These are phyloP conservation scores for Bolboschoenoplectus hybrid DNA, from an alignment of 202 grass and related monocot species.

Conservation along the genomic window DNA sequence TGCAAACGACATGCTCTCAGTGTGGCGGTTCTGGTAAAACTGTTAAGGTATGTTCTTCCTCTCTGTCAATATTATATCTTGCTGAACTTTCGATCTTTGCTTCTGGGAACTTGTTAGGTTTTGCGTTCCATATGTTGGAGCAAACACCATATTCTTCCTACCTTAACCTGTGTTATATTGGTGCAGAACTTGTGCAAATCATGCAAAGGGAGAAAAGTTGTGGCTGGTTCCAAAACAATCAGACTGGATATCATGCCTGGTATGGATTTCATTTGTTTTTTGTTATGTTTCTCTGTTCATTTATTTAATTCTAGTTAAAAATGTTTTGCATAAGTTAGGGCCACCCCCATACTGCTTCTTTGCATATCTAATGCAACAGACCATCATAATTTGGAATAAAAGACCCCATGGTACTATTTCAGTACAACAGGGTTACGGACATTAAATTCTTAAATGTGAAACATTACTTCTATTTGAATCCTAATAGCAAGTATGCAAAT, in stretches of 20 bases:
- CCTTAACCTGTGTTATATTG: conserved; percentile 33
- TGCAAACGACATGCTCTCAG: conserved; percentile 74
- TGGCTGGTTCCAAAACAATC: conserved; percentile 63
- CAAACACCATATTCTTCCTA: conserved; percentile 12
- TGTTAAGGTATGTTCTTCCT: conserved; percentile 54
- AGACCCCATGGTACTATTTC: not conserved
- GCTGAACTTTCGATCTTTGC: not conserved
- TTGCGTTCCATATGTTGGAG: not conserved
- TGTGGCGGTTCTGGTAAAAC: conserved; percentile 83
- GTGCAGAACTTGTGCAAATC: conserved; percentile 82
- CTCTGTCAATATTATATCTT: conserved; percentile 7
- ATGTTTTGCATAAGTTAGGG: not conserved
- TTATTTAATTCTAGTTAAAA: not conserved
- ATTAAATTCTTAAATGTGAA: not conserved
- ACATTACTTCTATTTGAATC: not conserved
- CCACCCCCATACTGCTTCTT: not conserved
- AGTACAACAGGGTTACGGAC: not conserved
- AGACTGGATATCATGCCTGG: conserved; percentile 76
- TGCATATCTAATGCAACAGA: not conserved
- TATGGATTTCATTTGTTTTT: conserved; percentile 36
- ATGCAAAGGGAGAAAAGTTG: conserved; percentile 81
- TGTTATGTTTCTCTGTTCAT: conserved; percentile 13
- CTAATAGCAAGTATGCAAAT: conserved; percentile 7
- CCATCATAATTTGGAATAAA: not conserved
- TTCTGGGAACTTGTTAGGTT: not conserved